Evolutionary conservation across 164 flowering plant genomes (phyloP).

Genomic region (Cinnamomum chago): DNA sequence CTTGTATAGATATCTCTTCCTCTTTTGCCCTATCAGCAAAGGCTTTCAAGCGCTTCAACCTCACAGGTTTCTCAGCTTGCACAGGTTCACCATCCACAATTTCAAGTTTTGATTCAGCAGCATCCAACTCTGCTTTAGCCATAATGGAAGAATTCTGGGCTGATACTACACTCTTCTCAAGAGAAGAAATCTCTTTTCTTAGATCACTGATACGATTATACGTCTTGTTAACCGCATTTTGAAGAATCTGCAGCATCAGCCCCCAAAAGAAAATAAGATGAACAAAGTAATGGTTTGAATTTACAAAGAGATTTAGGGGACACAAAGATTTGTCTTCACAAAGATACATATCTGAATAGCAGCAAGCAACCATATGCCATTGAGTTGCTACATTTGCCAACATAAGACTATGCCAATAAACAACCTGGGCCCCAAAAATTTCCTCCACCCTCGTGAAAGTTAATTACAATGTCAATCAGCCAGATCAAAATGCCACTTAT

Average conservation of each 20-base stretch:
- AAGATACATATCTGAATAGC: no score
- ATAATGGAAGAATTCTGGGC: conserved; percentile 60
- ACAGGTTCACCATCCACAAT: conserved; percentile 92
- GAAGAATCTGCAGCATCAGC: conserved; percentile 53
- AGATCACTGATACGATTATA: conserved; percentile 83
- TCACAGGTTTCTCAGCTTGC: conserved; percentile 76
- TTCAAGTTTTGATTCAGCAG: conserved; percentile 74
- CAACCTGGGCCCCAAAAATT: no score
- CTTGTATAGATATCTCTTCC: conserved; percentile 57
- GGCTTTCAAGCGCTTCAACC: conserved; percentile 71
- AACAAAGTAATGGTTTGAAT: no score
- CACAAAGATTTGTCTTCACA: no score
- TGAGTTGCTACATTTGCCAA: no score
- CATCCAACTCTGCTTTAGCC: conserved; percentile 67
- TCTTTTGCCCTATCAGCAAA: conserved; percentile 62
- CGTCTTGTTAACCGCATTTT: conserved; percentile 85
- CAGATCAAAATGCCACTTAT: no score
- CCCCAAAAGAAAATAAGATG: neutral
- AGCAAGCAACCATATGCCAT: no score
- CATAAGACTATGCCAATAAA: no score
- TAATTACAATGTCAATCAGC: no score
- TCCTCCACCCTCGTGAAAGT: no score
- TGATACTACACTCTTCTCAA: conserved; percentile 42
- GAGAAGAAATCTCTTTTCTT: conserved; percentile 72
- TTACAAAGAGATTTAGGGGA: no score